Percentiles rank a stretch among this genome's conserved stretches.
phyloP scores from a whole-genome alignment of 177 flowering plant genomes.

The Telopea speciosissima region DNA sequence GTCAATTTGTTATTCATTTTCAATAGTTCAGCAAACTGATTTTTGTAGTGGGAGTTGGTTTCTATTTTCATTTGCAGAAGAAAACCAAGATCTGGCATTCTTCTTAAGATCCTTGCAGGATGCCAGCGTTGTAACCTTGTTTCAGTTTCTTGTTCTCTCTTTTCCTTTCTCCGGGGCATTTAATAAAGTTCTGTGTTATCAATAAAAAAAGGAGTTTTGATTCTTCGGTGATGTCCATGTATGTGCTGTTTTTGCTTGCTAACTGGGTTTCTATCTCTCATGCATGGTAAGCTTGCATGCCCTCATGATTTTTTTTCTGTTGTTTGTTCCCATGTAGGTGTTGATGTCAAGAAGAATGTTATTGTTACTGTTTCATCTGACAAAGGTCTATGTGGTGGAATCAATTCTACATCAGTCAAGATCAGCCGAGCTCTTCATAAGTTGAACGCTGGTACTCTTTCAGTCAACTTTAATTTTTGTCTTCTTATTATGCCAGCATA shows the following conservation, averaged over 20 bases:
- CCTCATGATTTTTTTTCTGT: background rate
- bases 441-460: slow-evolving; percentile 55
- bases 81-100: background rate
- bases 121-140: background rate
- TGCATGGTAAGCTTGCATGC: background rate
- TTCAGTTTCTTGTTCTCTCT: background rate
- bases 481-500: background rate
- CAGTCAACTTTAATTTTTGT: background rate
- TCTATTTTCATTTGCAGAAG: background rate
- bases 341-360: slow-evolving; percentile 89
- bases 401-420: slow-evolving; percentile 89
- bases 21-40: too few relatives aligned
- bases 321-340: slow-evolving; percentile 34
- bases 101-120: background rate
- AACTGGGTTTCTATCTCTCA: background rate
- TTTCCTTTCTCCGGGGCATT: background rate
- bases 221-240: background rate
- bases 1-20: too few relatives aligned
- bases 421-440: slow-evolving; percentile 67
- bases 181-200: background rate
- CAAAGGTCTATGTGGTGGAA: slow-evolving; percentile 99
- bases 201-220: background rate
- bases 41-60: too few relatives aligned
- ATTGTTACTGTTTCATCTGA: slow-evolving; percentile 79
- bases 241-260: background rate